Evolutionary conservation across 2,329 filamentous ascomycete genomes (phyloP), one percentile per base, ranked within the genome.

Genomic region (Penicillium nordicum): DNA sequence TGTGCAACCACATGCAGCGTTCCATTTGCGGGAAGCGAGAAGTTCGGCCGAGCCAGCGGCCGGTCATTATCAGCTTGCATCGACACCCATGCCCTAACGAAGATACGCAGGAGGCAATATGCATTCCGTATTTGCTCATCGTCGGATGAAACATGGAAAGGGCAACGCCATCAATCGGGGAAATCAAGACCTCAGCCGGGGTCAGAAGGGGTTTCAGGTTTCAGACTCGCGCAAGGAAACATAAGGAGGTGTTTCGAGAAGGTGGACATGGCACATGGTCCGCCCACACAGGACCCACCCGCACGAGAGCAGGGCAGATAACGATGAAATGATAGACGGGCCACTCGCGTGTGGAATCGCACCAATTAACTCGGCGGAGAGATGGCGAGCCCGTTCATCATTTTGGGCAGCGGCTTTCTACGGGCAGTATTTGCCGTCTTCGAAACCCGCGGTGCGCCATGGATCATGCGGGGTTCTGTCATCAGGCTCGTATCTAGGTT

Each of bases 381-480:
- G 41, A 74, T 73, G 6, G 69, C 66, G 49, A 74, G 68, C 8
- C 73, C 74, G 55, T 73, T 74, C 68, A 77, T 75, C n/a, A 74
- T 65, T 51, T 76, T 74, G 30, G 74, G 74, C 34, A 77, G 69
- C 36, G 75, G 75, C 61, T 76, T 77, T 54, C 74, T 64, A 49
- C 73, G 71, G 30, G 73, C 74, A 56, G 69, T 76, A 63, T 76
- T 76, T 55, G 71, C 69, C 50, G 72, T 69, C 62, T 76, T 77
- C 29, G 80, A 79, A 16, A 84, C 78, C 56, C 83, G 76, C 29
- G 92, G 92, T n/a, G 92, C 86, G 36, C 92, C 92, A 72, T 96
- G 91, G 38, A 96, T 93, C 60, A 90, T 86, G 56, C 92, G 84
- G 30, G 92, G 92, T 74, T 97, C 92, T 72, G 91, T 90, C 91